These are phyloP conservation scores for Colletotrichum coccodes DNA, from an alignment of 2,329 filamentous ascomycete genomes.

Conservation along the genomic window DNA sequence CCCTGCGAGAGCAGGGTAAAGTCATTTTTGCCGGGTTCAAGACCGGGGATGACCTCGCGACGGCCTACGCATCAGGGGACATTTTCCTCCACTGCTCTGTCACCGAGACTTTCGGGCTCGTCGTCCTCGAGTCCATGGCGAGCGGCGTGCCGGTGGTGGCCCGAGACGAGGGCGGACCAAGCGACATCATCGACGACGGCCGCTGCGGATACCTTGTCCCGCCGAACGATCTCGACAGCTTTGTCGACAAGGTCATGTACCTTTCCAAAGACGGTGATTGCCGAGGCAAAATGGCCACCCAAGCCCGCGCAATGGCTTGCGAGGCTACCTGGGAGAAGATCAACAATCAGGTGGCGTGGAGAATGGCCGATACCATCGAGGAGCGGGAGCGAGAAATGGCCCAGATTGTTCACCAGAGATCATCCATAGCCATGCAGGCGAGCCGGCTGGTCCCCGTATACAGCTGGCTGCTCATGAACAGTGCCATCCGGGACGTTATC, in stretches of 20 bases:
- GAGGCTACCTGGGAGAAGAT: slow-evolving; percentile 78
- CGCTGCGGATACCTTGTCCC: slow-evolving; percentile 70
- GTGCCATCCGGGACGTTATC: slow-evolving; percentile 49
- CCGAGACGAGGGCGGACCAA: slow-evolving; percentile 75
- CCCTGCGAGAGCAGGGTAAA: slow-evolving; percentile 56
- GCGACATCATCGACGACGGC: slow-evolving; percentile 71
- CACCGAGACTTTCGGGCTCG: slow-evolving; percentile 77
- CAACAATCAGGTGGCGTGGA: slow-evolving; percentile 75
- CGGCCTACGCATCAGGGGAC: slow-evolving; percentile 74
- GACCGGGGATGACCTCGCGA: slow-evolving; percentile 68
- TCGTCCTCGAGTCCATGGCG: slow-evolving; percentile 77
- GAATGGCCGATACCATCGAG: slow-evolving; percentile 65
- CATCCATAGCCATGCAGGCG: slow-evolving; percentile 30
- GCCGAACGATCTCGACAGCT: slow-evolving; percentile 67
- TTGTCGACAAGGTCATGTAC: slow-evolving; percentile 62
- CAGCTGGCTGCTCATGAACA: slow-evolving; percentile 56
- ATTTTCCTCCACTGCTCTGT: slow-evolving; percentile 78
- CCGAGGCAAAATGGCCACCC: slow-evolving; percentile 55
- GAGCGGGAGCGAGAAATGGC: slow-evolving; percentile 50
- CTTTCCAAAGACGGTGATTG: slow-evolving; percentile 57
- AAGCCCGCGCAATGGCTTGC: slow-evolving; percentile 66
- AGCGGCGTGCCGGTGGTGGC: slow-evolving; percentile 76
- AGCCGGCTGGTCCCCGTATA: slow-evolving; percentile 51
- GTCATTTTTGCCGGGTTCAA: slow-evolving; percentile 76
- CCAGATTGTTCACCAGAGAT: slow-evolving; percentile 16